These are phyloP conservation scores for Corymbia citriodora DNA, from an alignment of 441 rosid genomes.

Conservation along the genomic window DNA sequence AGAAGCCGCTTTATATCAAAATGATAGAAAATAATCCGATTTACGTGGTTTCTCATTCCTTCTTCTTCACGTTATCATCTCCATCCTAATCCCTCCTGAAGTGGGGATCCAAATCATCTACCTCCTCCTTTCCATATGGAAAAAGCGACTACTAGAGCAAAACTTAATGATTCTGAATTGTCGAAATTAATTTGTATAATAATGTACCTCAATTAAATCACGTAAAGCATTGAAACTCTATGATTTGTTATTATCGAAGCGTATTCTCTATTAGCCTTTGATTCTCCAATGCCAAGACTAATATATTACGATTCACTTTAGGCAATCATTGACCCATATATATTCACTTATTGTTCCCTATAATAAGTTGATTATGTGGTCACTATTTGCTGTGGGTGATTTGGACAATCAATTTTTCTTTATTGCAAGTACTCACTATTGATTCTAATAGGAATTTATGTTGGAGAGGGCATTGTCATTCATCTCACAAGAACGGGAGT, in stretches of 20 bases:
- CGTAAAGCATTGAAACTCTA: neutral
- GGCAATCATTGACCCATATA: neutral
- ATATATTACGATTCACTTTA: neutral
- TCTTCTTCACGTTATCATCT: neutral
- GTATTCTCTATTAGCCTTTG: neutral
- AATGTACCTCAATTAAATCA: neutral
- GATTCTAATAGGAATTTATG: neutral
- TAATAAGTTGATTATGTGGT: neutral
- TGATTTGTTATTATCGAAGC: too few species aligned
- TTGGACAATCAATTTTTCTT: neutral
- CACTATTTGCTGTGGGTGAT: neutral
- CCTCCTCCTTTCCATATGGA: too few species aligned
- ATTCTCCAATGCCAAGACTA: neutral
- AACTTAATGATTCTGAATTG: too few species aligned
- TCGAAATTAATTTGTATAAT: too few species aligned
- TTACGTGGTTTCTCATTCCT: neutral
- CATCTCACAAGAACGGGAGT: neutral
- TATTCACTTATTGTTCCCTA: neutral
- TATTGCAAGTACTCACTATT: neutral
- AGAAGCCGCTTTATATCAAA: neutral
- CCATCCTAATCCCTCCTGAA: too few species aligned
- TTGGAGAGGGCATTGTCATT: neutral
- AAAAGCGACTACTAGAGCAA: too few species aligned
- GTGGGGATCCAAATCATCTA: too few species aligned
- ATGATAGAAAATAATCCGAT: neutral